Conservation (phyloP, 225 moss, liverwort and hornwort genomes). For the Pseudoscleropodium purum region DNA sequence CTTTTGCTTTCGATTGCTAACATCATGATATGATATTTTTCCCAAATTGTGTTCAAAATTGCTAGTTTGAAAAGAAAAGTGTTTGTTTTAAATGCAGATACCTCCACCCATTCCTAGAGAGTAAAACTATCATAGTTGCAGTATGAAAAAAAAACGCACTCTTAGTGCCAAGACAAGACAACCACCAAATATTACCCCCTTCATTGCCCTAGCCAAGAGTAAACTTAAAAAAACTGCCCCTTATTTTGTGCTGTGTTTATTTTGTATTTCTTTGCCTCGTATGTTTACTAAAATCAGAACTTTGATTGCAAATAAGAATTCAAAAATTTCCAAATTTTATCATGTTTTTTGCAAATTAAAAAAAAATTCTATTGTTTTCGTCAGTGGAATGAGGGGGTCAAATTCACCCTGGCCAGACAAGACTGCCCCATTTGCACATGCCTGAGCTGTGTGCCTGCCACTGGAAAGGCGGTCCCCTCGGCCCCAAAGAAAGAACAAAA, state of each 20-base stretch:
- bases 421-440: background rate
- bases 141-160: background rate
- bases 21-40: background rate
- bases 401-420: background rate
- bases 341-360: no score
- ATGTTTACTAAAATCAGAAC: no score
- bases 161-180: background rate
- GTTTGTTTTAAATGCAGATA: fast-evolving
- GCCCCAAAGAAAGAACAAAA: background rate
- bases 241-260: no score
- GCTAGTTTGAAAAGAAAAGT: background rate
- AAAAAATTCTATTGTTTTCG: no score
- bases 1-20: background rate
- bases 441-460: background rate
- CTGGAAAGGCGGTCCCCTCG: background rate
- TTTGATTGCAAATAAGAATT: no score
- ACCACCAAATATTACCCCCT: no score
- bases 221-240: no score
- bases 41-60: fast-evolving
- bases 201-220: no score
- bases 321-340: no score
- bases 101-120: background rate
- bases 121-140: background rate
- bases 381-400: no score
- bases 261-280: no score